Evolutionary conservation across 2,329 filamentous ascomycete genomes (phyloP).

Genomic region (Anisogramma anomala): DNA sequence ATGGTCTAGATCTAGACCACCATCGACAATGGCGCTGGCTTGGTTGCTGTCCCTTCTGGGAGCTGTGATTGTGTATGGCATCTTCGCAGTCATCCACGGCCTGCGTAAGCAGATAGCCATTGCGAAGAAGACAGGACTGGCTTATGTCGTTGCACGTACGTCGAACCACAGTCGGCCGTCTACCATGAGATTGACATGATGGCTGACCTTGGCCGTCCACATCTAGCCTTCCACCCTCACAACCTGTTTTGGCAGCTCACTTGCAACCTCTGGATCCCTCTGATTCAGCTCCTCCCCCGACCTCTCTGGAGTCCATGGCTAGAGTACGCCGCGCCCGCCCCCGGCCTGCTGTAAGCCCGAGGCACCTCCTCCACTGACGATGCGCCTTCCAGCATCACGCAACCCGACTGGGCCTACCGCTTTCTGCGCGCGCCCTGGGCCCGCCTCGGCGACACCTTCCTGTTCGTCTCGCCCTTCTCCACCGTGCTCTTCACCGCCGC

Average conservation of each 20-base stretch:
- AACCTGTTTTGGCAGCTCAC: constrained; percentile 45
- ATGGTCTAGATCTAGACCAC: too few species aligned
- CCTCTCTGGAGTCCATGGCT: constrained; percentile 47
- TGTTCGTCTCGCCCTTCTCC: constrained; percentile 47
- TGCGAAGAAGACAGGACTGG: constrained; percentile 39
- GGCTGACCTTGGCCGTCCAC: constrained; percentile 27
- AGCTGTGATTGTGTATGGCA: constrained; percentile 24
- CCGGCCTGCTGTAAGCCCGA: neutral
- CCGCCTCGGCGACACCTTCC: constrained; percentile 49
- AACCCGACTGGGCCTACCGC: constrained; percentile 50
- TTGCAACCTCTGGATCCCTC: constrained; percentile 39
- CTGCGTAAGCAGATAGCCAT: constrained; percentile 34
- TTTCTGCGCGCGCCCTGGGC: constrained; percentile 46
- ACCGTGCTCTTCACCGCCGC: constrained; percentile 47
- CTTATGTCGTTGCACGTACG: constrained; percentile 41
- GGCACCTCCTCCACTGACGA: neutral
- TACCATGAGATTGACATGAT: neutral
- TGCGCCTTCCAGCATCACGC: constrained; percentile 35
- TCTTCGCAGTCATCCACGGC: constrained; percentile 23
- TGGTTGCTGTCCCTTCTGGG: constrained; percentile 26
- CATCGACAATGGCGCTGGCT: too few species aligned
- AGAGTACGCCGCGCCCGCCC: constrained; percentile 33
- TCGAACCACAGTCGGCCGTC: neutral
- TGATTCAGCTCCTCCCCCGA: constrained; percentile 44
- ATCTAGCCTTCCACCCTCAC: constrained; percentile 37